A percentile compares a stretch with the other conserved stretches of the same genome.
Evolutionary conservation across 2,329 filamentous ascomycete species (phyloP).

Genomic region (Calonectria honghensis): DNA sequence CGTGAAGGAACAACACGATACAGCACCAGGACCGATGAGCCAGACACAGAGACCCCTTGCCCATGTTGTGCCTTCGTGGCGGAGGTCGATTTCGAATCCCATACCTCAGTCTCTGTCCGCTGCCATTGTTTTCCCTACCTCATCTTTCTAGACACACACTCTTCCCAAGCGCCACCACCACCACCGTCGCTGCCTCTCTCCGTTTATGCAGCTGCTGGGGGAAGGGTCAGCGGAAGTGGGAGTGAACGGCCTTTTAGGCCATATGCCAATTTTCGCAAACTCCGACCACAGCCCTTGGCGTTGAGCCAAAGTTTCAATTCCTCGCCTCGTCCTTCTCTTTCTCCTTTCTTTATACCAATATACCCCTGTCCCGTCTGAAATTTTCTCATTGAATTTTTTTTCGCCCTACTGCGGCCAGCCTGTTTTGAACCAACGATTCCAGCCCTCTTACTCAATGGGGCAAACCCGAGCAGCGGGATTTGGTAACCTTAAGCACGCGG

Average conservation of each 20-base stretch:
- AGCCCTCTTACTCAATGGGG: slow-evolving; percentile 33
- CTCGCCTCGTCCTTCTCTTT: slow-evolving; percentile 6
- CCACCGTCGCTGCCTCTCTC: neutral
- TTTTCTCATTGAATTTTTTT: slow-evolving; percentile 30
- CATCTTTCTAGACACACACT: slow-evolving; percentile 28
- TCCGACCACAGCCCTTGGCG: slow-evolving; percentile 10
- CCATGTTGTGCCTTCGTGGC: slow-evolving; percentile 33
- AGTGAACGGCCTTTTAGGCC: neutral
- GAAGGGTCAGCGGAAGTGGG: neutral
- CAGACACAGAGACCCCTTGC: slow-evolving; percentile 13
- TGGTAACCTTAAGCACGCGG: slow-evolving; percentile 30
- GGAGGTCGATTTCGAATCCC: slow-evolving; percentile 31
- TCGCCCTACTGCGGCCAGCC: slow-evolving; percentile 39
- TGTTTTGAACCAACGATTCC: slow-evolving; percentile 38
- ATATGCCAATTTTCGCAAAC: slow-evolving; percentile 9
- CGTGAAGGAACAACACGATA: slow-evolving; percentile 23
- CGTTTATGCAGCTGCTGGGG: slow-evolving; percentile 1
- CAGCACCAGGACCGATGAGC: slow-evolving; percentile 23
- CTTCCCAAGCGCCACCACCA: slow-evolving; percentile 27
- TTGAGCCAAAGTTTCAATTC: slow-evolving; percentile 6
- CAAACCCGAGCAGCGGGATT: slow-evolving; percentile 36
- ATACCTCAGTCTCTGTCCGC: slow-evolving; percentile 13
- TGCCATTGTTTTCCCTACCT: slow-evolving; percentile 21
- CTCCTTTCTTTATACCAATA: slow-evolving; percentile 19
- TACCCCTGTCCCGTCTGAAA: slow-evolving; percentile 33